phyloP scores from a whole-genome alignment of 352 stramenopile species.

The Globisporangium cederbergense region DNA sequence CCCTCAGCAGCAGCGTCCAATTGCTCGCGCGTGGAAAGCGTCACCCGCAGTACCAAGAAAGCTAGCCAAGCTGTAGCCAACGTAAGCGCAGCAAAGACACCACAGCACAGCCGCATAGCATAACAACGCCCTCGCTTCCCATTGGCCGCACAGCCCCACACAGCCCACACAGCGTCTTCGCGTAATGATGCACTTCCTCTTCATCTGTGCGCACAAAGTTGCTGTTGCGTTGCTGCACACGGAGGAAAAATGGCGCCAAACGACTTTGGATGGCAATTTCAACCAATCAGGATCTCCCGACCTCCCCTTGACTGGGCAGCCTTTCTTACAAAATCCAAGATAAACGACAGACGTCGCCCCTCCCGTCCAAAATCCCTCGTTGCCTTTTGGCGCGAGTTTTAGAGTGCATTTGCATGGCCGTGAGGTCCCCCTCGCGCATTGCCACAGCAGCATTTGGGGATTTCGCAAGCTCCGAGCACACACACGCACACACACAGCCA shows the following conservation, averaged over 20 bases:
- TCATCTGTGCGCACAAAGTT: too few relatives aligned
- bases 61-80: background rate
- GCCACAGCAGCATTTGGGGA: conserved; percentile 33
- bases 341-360: conserved; percentile 17
- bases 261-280: conserved; percentile 2
- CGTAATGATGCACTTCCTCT: too few relatives aligned
- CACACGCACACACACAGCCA: background rate
- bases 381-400: conserved; percentile 34
- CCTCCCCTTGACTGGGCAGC: conserved; percentile 2
- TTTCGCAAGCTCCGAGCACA: conserved; percentile 23
- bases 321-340: conserved; percentile 10
- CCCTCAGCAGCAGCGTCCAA: background rate
- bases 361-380: conserved; percentile 5
- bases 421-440: background rate
- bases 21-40: background rate
- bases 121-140: too few relatives aligned
- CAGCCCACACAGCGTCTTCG: too few relatives aligned
- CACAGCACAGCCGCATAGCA: too few relatives aligned
- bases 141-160: too few relatives aligned
- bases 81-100: too few relatives aligned
- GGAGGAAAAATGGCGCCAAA: too few relatives aligned
- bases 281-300: conserved; percentile 13
- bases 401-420: conserved; percentile 20
- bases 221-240: too few relatives aligned
- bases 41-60: background rate